Evolutionary conservation across 2,329 filamentous ascomycete genomes (phyloP).

Genomic region (Penicillium sp.): DNA sequence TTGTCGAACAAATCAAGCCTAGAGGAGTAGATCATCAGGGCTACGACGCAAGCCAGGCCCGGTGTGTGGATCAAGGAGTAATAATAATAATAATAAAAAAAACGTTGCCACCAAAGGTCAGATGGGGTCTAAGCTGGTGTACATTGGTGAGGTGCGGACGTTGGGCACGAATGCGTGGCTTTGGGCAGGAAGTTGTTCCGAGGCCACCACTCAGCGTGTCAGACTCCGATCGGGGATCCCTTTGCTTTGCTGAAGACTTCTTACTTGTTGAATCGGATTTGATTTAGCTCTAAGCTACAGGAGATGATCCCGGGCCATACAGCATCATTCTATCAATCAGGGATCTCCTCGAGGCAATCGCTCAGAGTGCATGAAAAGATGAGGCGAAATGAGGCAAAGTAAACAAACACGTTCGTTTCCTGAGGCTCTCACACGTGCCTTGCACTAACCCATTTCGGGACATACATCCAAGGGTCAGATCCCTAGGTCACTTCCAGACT

Average conservation of each 20-base stretch:
- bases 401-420: slow-evolving; percentile 2
- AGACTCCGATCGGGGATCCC: slow-evolving; percentile 20
- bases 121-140: not conserved
- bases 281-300: slow-evolving; percentile 5
- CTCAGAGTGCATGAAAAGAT: not conserved
- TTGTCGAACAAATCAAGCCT: slow-evolving; percentile 13
- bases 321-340: not conserved
- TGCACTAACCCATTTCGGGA: slow-evolving; percentile 14
- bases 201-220: slow-evolving; percentile 20
- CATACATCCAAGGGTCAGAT: slow-evolving; percentile 16
- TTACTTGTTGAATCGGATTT: slow-evolving; percentile 3
- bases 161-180: slow-evolving; percentile 41
- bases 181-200: slow-evolving; percentile 31
- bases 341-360: too few species aligned
- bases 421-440: slow-evolving; percentile 18
- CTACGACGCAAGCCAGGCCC: slow-evolving; percentile 2
- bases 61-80: slow-evolving; percentile 15
- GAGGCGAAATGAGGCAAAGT: not conserved
- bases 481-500: not conserved
- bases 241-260: not conserved
- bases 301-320: not conserved
- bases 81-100: too few species aligned
- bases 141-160: slow-evolving; percentile 12
- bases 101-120: slow-evolving; percentile 18
- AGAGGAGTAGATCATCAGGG: slow-evolving; percentile 12